A percentile compares a stretch with the other conserved stretches of the same genome.
Evolutionary conservation across 2,329 filamentous ascomycete genomes (phyloP).

Genomic region (Aspergillus proliferans): DNA sequence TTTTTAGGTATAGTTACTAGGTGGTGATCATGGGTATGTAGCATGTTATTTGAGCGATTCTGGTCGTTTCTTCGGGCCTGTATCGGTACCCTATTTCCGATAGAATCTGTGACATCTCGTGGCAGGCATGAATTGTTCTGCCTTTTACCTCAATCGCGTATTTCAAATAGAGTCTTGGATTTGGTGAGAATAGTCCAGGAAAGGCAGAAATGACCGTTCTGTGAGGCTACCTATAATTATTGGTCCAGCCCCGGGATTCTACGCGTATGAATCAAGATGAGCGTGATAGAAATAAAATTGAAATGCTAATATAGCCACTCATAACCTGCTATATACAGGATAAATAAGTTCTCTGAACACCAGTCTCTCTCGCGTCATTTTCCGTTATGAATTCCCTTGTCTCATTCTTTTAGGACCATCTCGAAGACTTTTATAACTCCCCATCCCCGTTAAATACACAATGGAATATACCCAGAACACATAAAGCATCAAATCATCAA

Average conservation of each 20-base stretch:
- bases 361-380: slow-evolving; percentile 11
- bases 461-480: slow-evolving; percentile 23
- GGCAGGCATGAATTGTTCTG: too few species aligned
- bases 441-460: slow-evolving; percentile 13
- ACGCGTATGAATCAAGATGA: too few species aligned
- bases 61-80: too few species aligned
- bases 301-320: neutral
- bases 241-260: too few species aligned
- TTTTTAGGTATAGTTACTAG: neutral
- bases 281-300: neutral
- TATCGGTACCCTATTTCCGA: too few species aligned
- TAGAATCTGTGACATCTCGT: too few species aligned
- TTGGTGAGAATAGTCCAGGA: too few species aligned
- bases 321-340: slow-evolving; percentile 28
- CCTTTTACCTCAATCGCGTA: too few species aligned
- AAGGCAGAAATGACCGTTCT: too few species aligned
- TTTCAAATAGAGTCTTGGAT: too few species aligned
- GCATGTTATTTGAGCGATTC: too few species aligned
- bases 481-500: slow-evolving; percentile 30
- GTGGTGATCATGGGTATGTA: neutral
- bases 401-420: slow-evolving; percentile 15
- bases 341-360: slow-evolving; percentile 22
- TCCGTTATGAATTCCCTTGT: neutral
- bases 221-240: too few species aligned
- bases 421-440: slow-evolving; percentile 22